These are phyloP conservation scores for Ganoderma boninense DNA, from an alignment of 1,284 basidiomycete genomes.

Conservation along the genomic window DNA sequence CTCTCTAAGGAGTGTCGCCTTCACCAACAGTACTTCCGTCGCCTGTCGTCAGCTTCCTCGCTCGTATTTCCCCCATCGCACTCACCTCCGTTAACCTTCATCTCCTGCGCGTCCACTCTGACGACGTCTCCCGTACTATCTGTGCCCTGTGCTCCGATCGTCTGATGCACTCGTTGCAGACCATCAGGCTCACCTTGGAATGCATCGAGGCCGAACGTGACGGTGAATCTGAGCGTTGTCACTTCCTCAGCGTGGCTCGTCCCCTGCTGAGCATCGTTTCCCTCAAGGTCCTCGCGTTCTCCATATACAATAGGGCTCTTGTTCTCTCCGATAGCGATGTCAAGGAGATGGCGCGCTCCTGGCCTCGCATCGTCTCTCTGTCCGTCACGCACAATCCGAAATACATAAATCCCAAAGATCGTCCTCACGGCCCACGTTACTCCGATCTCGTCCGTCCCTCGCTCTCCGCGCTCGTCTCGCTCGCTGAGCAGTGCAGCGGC, in stretches of 20 bases:
- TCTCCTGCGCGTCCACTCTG: not conserved
- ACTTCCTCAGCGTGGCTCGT: not conserved
- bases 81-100: not conserved
- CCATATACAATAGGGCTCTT: not conserved
- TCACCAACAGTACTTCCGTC: not conserved
- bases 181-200: not conserved
- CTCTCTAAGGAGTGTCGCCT: not conserved
- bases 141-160: not conserved
- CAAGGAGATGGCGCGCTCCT: not conserved
- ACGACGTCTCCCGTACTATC: not conserved
- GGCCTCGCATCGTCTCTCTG: not conserved
- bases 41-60: not conserved
- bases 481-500: not conserved
- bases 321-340: not conserved
- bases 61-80: not conserved
- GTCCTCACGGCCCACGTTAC: not conserved
- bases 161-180: not conserved
- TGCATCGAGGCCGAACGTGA: not conserved
- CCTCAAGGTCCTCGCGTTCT: not conserved
- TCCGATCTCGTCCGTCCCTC: not conserved
- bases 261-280: not conserved
- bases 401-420: not conserved
- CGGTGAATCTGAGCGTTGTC: not conserved
- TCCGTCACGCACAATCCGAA: not conserved
- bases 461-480: not conserved